These are phyloP conservation scores for Apiospora rasikravindrae DNA, from an alignment of 2,329 filamentous ascomycete species.

Conservation along the genomic window DNA sequence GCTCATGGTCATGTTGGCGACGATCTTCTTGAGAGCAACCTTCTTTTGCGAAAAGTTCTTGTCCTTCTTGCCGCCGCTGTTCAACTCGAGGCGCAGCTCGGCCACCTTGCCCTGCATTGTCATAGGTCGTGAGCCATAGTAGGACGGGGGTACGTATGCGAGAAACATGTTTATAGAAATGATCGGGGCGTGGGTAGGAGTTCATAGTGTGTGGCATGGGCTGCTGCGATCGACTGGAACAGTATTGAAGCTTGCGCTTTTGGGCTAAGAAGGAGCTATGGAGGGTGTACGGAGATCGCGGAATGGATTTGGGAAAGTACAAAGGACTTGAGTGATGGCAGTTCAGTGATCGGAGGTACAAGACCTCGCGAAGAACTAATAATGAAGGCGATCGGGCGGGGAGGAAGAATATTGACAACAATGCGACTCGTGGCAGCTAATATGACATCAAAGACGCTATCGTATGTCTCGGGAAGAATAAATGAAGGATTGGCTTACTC, in stretches of 20 bases:
- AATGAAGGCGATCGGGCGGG: not conserved
- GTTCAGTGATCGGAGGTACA: not conserved
- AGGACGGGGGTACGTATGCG: slow-evolving; percentile 55
- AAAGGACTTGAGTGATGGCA: not conserved
- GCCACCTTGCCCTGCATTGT: slow-evolving; percentile 93
- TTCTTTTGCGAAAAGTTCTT: slow-evolving; percentile 96
- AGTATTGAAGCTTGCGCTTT: not conserved
- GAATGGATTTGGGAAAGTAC: not conserved
- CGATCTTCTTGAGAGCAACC: slow-evolving; percentile 98
- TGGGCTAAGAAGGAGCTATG: not conserved
- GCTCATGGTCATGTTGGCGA: slow-evolving; percentile 99
- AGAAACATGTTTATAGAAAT: slow-evolving; percentile 54
- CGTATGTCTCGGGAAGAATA: slow-evolving; percentile 24
- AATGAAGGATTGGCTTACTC: slow-evolving; percentile 64
- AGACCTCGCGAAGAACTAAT: not conserved
- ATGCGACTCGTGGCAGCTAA: slow-evolving; percentile 15
- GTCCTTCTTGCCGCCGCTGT: slow-evolving; percentile 94
- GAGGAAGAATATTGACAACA: not conserved
- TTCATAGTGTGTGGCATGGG: not conserved
- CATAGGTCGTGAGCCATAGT: slow-evolving; percentile 57
- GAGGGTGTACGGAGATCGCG: not conserved
- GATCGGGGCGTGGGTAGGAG: not conserved
- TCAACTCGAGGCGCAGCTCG: slow-evolving; percentile 92
- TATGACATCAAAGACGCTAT: not conserved
- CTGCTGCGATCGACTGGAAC: not conserved